phyloP scores from a whole-genome alignment of 2,329 filamentous ascomycete species.

The Fonsecaea multimorphosa region DNA sequence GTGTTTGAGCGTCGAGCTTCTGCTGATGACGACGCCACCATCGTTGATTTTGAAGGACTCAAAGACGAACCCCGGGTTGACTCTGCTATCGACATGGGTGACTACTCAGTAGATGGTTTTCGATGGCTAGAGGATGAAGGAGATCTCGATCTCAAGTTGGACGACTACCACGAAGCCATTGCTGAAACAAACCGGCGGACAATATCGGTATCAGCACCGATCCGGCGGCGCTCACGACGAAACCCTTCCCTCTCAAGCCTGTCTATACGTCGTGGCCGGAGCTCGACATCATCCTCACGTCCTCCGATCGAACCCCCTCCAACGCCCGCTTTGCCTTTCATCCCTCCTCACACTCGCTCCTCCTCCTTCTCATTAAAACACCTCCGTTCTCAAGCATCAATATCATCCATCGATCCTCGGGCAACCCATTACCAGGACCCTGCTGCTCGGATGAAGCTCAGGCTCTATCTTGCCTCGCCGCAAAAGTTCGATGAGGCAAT shows the following conservation, averaged over 20 bases:
- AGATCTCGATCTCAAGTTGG: slow-evolving; percentile 71
- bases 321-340: slow-evolving; percentile 41
- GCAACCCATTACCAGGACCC: slow-evolving; percentile 89
- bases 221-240: slow-evolving; percentile 66
- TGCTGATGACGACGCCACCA: slow-evolving; percentile 30
- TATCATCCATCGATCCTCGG: slow-evolving; percentile 68
- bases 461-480: slow-evolving; percentile 83
- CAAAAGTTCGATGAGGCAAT: slow-evolving; percentile 96
- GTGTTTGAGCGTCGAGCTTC: slow-evolving; percentile 39
- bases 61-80: slow-evolving; percentile 39
- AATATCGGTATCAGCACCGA: slow-evolving; percentile 40
- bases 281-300: slow-evolving; percentile 48
- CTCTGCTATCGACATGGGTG: slow-evolving; percentile 51
- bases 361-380: slow-evolving; percentile 45
- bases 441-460: slow-evolving; percentile 82
- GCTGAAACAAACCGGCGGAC: slow-evolving; percentile 53
- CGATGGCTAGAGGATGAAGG: slow-evolving; percentile 76
- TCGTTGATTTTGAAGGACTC: slow-evolving; percentile 37
- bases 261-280: slow-evolving; percentile 64
- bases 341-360: slow-evolving; percentile 40
- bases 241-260: slow-evolving; percentile 74
- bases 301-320: slow-evolving; percentile 58
- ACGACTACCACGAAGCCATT: slow-evolving; percentile 72
- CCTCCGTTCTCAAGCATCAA: slow-evolving; percentile 47
- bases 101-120: slow-evolving; percentile 70